These are phyloP conservation scores for Fusarium tricinctum DNA, from an alignment of 2,329 filamentous ascomycete genomes.

Conservation along the genomic window DNA sequence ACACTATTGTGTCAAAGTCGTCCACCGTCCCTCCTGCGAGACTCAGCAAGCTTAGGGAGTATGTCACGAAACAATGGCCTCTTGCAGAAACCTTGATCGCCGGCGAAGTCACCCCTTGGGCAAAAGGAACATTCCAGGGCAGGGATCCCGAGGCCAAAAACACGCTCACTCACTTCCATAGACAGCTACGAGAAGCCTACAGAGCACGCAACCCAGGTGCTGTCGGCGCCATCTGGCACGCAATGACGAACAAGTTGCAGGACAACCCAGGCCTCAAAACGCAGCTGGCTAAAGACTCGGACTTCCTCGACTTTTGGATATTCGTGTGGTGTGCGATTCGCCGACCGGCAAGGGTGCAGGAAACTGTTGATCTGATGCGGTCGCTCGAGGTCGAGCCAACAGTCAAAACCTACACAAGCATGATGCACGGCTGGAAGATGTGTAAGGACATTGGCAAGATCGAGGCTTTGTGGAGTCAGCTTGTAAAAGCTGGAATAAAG, in stretches of 20 bases:
- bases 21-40: slow-evolving; percentile 39
- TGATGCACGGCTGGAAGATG: slow-evolving; percentile 78
- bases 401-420: slow-evolving; percentile 76
- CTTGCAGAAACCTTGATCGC: slow-evolving; percentile 44
- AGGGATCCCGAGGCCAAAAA: slow-evolving; percentile 16
- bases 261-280: slow-evolving; percentile 44
- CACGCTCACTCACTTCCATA: slow-evolving; percentile 45
- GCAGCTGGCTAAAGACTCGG: slow-evolving; percentile 52
- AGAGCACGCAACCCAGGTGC: slow-evolving; percentile 49
- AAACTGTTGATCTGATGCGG: slow-evolving; percentile 60
- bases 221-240: slow-evolving; percentile 53
- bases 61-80: slow-evolving; percentile 52
- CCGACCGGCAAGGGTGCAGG: slow-evolving; percentile 50
- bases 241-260: slow-evolving; percentile 48
- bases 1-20: slow-evolving; percentile 31
- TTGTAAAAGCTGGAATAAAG: slow-evolving; percentile 68
- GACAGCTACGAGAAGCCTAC: slow-evolving; percentile 52
- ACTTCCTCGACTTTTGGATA: slow-evolving; percentile 58
- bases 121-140: slow-evolving; percentile 11
- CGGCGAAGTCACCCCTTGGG: slow-evolving; percentile 45
- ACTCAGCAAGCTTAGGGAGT: slow-evolving; percentile 42
- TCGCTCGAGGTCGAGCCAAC: slow-evolving; percentile 68
- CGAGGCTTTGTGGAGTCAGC: slow-evolving; percentile 75
- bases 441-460: slow-evolving; percentile 71
- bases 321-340: slow-evolving; percentile 58